A percentile compares a stretch with the other conserved stretches of the same genome.
These are phyloP conservation scores for Juncus effusus DNA, from an alignment of 176 grass and related monocot genomes.

Conservation along the genomic window DNA sequence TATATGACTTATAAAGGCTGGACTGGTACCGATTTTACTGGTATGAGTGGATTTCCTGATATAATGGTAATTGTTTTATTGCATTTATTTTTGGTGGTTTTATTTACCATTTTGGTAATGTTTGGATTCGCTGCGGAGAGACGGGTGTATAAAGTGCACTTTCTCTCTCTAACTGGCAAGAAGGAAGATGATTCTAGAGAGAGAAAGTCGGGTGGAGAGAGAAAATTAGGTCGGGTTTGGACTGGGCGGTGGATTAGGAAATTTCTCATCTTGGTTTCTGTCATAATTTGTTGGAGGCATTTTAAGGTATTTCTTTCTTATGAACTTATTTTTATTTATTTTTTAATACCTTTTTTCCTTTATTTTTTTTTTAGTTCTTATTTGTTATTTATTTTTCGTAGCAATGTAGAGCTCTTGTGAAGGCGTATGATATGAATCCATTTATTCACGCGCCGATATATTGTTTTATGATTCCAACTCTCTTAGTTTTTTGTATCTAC, in stretches of 20 bases:
- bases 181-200: constrained; percentile 83
- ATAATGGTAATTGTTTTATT: constrained; percentile 86
- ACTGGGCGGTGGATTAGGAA: constrained; percentile 71
- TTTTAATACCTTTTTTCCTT: background rate
- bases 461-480: constrained; percentile 60
- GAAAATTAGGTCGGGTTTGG: constrained; percentile 36
- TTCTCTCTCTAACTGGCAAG: constrained; percentile 73
- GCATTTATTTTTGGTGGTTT: constrained; percentile 74
- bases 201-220: constrained; percentile 32
- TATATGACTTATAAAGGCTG: constrained; percentile 86
- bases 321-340: background rate
- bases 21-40: constrained; percentile 34
- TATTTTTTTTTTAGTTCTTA: background rate
- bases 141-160: constrained; percentile 52
- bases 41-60: constrained; percentile 60
- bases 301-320: constrained; percentile 51
- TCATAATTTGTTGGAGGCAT: constrained; percentile 71
- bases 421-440: constrained; percentile 86
- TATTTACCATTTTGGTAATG: constrained; percentile 62
- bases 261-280: constrained; percentile 46
- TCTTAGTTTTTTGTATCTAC: constrained; percentile 58
- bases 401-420: constrained; percentile 81
- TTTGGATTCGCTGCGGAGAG: constrained; percentile 70
- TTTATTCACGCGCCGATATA: constrained; percentile 61
- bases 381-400: constrained; percentile 31